These are phyloP conservation scores for Kuraishia cidri DNA, from an alignment of 805 yeast genomes.

Conservation along the genomic window DNA sequence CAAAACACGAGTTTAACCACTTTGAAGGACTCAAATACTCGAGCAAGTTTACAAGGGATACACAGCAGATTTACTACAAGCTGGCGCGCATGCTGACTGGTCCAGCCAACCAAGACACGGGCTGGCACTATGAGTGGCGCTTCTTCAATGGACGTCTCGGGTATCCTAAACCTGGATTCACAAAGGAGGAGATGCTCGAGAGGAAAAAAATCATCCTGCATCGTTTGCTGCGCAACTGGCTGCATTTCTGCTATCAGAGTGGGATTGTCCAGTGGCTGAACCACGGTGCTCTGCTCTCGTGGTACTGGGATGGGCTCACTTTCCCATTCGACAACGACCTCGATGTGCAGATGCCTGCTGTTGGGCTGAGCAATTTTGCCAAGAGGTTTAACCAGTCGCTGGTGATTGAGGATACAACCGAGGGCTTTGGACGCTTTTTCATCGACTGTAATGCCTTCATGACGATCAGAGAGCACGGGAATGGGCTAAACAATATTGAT, in stretches of 20 bases:
- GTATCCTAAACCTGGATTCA: conserved; percentile 10
- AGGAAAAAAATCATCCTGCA: conserved; percentile 27
- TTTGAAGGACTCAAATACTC: conserved; percentile 23
- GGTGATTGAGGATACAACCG: conserved; percentile 30
- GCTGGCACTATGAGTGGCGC: conserved; percentile 37
- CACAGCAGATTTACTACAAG: conserved; percentile 28
- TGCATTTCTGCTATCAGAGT: conserved; percentile 34
- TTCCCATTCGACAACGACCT: conserved; percentile 52
- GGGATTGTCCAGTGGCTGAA: conserved; percentile 50
- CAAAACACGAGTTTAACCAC: conserved; percentile 17
- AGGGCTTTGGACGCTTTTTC: conserved; percentile 19
- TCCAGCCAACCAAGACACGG: conserved; percentile 14
- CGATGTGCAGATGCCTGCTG: conserved; percentile 52
- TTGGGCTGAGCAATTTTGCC: conserved; percentile 32
- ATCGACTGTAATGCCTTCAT: conserved; percentile 34
- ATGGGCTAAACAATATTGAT: conserved; percentile 49
- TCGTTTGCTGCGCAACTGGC: conserved; percentile 43
- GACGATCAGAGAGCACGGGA: conserved; percentile 34
- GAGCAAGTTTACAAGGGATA: conserved; percentile 8
- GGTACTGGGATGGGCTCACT: conserved; percentile 49
- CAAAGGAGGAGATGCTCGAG: conserved; percentile 8
- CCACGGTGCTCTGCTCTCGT: conserved; percentile 55
- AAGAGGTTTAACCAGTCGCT: conserved; percentile 38
- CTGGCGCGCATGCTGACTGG: conserved; percentile 12
- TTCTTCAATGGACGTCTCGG: conserved; percentile 23